Evolutionary conservation across 306 rosid species (phyloP).

Genomic region (Castanospermum australe): DNA sequence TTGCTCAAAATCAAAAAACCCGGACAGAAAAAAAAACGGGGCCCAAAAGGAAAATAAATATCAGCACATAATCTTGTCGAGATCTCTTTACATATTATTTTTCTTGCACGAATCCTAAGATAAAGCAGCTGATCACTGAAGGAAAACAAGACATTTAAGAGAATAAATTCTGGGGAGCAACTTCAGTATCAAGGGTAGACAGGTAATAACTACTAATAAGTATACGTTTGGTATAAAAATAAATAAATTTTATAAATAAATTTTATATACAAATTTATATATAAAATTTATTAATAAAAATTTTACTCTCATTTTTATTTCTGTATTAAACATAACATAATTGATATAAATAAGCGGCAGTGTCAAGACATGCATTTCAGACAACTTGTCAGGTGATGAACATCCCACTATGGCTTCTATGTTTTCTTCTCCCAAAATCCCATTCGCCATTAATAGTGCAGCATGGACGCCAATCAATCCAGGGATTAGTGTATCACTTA

Average conservation of each 20-base stretch:
- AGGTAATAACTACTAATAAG: background rate
- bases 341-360: background rate
- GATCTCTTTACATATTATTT: conserved; percentile 11
- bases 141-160: background rate
- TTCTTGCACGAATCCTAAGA: conserved; percentile 1
- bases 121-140: background rate
- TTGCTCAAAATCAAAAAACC: background rate
- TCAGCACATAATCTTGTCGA: conserved; percentile 4
- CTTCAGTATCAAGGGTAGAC: conserved; percentile 8
- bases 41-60: background rate
- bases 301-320: background rate
- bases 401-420: background rate
- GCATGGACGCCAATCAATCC: background rate
- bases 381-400: conserved; percentile 15
- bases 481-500: conserved; percentile 3
- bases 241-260: background rate
- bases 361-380: background rate
- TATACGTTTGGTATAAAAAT: background rate
- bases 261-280: background rate
- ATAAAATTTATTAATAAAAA: background rate
- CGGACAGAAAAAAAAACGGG: background rate
- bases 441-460: background rate
- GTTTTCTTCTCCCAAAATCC: background rate
- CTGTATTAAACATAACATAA: too few relatives aligned
- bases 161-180: background rate